Base-by-base conservation (phyloP, 2,329 filamentous ascomycete species). In the Neonectria coccinea region DNA sequence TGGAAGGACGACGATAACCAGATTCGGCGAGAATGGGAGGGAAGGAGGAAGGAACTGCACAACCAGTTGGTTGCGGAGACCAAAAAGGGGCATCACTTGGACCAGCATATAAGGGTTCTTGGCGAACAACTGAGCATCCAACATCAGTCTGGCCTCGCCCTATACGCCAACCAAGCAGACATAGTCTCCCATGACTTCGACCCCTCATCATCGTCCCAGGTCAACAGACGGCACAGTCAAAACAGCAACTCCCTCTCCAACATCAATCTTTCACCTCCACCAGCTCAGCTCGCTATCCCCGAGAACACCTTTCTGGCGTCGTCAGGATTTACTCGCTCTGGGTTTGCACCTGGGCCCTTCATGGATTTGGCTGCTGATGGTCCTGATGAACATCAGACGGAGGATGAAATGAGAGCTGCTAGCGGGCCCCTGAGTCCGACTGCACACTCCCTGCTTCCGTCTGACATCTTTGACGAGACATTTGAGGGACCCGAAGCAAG, bases 351-450 rank as follows among this genome's bases (percentile, higher is more conserved):
- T 5, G 82, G 83, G 1, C 83, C 87, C 8, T 89, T 85, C 54
- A 82, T 86, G 76, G 83, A 85, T 52, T 77, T 82, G 45, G 79
- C 81, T 1, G 72, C 79, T 4, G 82, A 84, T 44, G 71, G 74
- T 22, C 64, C 67, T 10, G 70, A 81, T 66, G 70, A 83, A 66
- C 72, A 76, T 10, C 82, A 89, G 59, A 88, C 87, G 6, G 90
- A 92, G 33, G 85, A 88, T 2, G 89, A 91, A 18, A 79, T 90
- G 5, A 87, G 87, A 62, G 83, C 83, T 3, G 86, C 84, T 18
- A 89, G 87, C 29, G 92, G 91, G 2, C 91, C 91, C 1, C 86
- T 95, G 76, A 94, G 91, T 71, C 92, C 92, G 2, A 91, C 91
- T 4, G 92, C 92, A 2, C 89, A 91, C 29, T 86, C 90, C 16